Evolutionary conservation across 352 stramenopile genomes (phyloP), one percentile per base, ranked within the genome.

Genomic region (Aphanomyces stellatus): DNA sequence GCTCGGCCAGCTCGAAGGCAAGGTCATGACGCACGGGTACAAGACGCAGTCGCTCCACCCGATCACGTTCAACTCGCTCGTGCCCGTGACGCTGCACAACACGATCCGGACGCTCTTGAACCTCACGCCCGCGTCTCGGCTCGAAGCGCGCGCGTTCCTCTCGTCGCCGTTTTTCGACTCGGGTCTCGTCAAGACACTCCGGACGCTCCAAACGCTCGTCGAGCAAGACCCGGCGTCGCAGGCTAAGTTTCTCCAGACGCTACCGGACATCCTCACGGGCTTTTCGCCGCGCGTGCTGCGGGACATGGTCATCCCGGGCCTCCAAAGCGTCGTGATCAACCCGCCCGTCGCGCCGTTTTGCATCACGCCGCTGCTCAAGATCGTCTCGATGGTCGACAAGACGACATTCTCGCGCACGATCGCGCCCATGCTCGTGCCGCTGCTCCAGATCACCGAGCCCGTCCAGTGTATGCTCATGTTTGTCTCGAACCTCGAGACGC

Each of bases 401-500:
- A 78, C 79, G 43, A 93, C 84, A 4, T 92, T 95, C 53, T 71
- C 72, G n/a, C 74, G 82, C 61, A 79, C 79, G 22, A 89, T 95
- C 25, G 82, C 81, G 13, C 81, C 77, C 1, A 91, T 95, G 84
- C 85, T 95, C 78, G 77, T 92, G 40, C 74, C 81, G 15, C 73
- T 95, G 22, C 71, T 95, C 30, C 76, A 76, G 3, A 95, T 95
- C 62, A 80, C 81, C n/a, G 86, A 95, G 69, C 86, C 86, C 0
- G 84, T 93, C 33, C 86, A 95, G 70, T 93, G 84, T 62, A 95
- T 95, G 86, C 82, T 95, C 41, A 95, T 93, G 84, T 95, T 95
- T 48, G 86, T 95, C 11, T 91, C 82, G 31, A 85, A 92, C 53
- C 70, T 95, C 13, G 84, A 95, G 61, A 77, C 81, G 28, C 69